phyloP scores from a whole-genome alignment of 805 yeast genomes.

The Metschnikowia colocasiae region DNA sequence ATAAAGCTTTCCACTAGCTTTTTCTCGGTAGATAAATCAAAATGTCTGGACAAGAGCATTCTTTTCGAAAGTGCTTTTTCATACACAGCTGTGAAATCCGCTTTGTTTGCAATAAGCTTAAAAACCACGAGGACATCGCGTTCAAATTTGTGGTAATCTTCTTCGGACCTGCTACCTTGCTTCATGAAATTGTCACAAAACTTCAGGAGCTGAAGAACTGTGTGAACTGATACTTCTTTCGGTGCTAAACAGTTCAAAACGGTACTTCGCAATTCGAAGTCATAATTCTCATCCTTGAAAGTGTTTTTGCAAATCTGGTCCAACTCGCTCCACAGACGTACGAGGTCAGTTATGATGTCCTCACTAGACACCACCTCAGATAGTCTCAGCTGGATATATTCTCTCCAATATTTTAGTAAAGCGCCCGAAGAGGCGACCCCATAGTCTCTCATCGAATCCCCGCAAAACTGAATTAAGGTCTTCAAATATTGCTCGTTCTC shows the following conservation, averaged over 20 bases:
- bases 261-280: conserved; percentile 31
- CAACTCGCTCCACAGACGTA: conserved; percentile 15
- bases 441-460: conserved; percentile 17
- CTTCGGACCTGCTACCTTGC: conserved; percentile 11
- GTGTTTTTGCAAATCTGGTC: conserved; percentile 8
- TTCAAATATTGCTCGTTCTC: background rate
- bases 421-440: conserved; percentile 20
- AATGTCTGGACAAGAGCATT: conserved; percentile 25
- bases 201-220: conserved; percentile 27
- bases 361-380: background rate
- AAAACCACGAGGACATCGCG: conserved; percentile 25
- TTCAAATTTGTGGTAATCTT: conserved; percentile 18
- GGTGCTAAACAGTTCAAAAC: conserved; percentile 20
- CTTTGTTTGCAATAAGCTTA: conserved; percentile 32
- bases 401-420: conserved; percentile 28
- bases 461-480: conserved; percentile 17
- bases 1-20: conserved; percentile 24
- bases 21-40: conserved; percentile 20
- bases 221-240: conserved; percentile 13
- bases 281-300: conserved; percentile 21
- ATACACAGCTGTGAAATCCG: conserved; percentile 29
- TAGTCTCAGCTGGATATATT: conserved; percentile 2
- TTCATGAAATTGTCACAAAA: conserved; percentile 31
- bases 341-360: conserved; percentile 14
- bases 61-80: conserved; percentile 37